Percentiles rank a stretch among this genome's conserved stretches.
phyloP scores from a whole-genome alignment of 2,329 filamentous ascomycete genomes.

The Clathrospora elynae region DNA sequence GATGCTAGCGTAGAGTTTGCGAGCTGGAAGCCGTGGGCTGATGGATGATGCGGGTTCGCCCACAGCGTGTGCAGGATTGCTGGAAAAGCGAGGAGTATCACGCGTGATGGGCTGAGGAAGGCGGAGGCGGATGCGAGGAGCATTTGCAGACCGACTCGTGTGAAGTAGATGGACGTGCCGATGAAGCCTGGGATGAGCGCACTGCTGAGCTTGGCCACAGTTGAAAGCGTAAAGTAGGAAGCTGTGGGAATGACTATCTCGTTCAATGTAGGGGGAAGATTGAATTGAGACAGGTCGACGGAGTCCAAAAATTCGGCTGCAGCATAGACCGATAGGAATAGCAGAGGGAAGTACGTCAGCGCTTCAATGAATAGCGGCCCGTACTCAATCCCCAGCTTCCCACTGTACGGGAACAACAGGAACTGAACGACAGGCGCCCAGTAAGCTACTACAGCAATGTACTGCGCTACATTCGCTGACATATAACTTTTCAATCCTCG shows the following conservation, averaged over 20 bases:
- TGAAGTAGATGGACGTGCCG: constrained; percentile 67
- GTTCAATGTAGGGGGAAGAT: constrained; percentile 61
- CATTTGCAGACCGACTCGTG: constrained; percentile 73
- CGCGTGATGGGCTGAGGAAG: constrained; percentile 69
- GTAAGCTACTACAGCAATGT: constrained; percentile 74
- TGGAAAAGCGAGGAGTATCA: constrained; percentile 70
- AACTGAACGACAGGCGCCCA: constrained; percentile 77
- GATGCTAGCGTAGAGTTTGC: constrained; percentile 69
- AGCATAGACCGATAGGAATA: constrained; percentile 49
- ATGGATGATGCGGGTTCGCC: constrained; percentile 75
- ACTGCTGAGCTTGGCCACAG: constrained; percentile 51
- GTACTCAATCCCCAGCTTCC: constrained; percentile 66
- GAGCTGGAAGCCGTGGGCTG: constrained; percentile 61
- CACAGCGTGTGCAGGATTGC: constrained; percentile 72
- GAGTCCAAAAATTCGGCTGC: constrained; percentile 63
- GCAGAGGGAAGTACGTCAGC: constrained; percentile 66
- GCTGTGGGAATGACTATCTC: constrained; percentile 69
- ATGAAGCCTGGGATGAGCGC: constrained; percentile 57
- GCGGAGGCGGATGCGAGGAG: constrained; percentile 69
- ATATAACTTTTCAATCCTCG: constrained; percentile 59
- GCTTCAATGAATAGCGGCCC: constrained; percentile 78
- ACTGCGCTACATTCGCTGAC: constrained; percentile 53
- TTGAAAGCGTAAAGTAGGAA: constrained; percentile 68
- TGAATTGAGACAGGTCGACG: constrained; percentile 61
- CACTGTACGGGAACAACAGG: constrained; percentile 70